Evolutionary conservation across 108 stramenopile species (phyloP), one percentile per base, ranked within the genome.

Genomic region (Licmophora abbreviata): DNA sequence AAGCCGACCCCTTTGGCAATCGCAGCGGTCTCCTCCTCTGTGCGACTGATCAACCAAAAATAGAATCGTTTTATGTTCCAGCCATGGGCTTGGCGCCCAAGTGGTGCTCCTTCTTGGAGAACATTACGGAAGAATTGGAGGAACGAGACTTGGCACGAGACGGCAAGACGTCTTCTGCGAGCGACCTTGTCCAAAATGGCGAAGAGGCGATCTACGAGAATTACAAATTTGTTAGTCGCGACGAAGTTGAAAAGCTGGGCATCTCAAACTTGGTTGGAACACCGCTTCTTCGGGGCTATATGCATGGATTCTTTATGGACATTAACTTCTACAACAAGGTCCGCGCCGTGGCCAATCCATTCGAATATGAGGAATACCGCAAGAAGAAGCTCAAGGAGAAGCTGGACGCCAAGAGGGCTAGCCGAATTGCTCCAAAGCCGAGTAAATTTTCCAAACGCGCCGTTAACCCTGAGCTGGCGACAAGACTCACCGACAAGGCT

Each of bases 301-400:
- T 97, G 97, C 99, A 99, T 61, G 99, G 99, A 30, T 99, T 93
- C 74, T 99, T 98, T 66, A 97, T 99, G 59, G 96, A 98, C 56
- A 81, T 77, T 30, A 77, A 83, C 26, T 81, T 99, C 1, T 96
- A 97, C 77, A 89, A 89, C 44, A 80, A 83, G 32, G 72, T 94
- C 36, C 62, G 82, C 26, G 92, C 96, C 25, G 95, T 97, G 15
- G 87, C 92, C 29, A 90, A 95, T 59, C 98, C 98, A 36, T 94
- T 93, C 49, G 98, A 94, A 54, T 97, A 95, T 67, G 95, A 95
- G 68, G 93, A 95, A 58, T 97, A 94, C 53, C 83, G 92, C 2
- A 87, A 89, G 57, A 73, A 87, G 60, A 93, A 92, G 61, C 74
- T 97, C 58, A 86, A 83, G 59, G 82, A 94, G 52, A 54, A 81